Percentiles rank a stretch among this genome's conserved stretches.
Conservation (phyloP, 192 early-diverging fungal genomes). For the Entomortierella chlamydospora region DNA sequence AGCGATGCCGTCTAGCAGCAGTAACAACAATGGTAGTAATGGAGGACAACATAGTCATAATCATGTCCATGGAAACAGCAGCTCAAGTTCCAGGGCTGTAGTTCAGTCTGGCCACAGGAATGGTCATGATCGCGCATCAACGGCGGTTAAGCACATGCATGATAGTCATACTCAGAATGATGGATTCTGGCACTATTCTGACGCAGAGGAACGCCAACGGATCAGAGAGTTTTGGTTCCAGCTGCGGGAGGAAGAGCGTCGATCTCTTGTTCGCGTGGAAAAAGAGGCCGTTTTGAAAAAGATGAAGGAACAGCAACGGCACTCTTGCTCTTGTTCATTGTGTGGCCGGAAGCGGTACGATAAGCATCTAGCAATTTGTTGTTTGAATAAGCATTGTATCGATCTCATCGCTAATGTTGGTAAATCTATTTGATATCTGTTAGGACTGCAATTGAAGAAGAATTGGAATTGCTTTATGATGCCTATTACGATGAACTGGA, state of each 20-base stretch:
- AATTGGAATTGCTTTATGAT: slow-evolving; percentile 87
- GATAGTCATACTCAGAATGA: slow-evolving; percentile 59
- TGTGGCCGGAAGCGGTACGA: slow-evolving; percentile 84
- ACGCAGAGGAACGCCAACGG: slow-evolving; percentile 79
- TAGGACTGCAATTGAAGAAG: slow-evolving; percentile 86
- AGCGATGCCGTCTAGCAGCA: slow-evolving; percentile 8
- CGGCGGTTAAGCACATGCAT: slow-evolving; percentile 38
- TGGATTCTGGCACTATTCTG: slow-evolving; percentile 76
- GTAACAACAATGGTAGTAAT: slow-evolving; percentile 8
- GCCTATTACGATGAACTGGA: slow-evolving; percentile 92
- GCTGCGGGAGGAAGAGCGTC: slow-evolving; percentile 82
- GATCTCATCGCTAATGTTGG: not conserved
- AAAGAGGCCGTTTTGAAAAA: slow-evolving; percentile 89
- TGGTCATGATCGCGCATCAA: slow-evolving; percentile 35
- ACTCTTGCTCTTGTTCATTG: slow-evolving; percentile 85
- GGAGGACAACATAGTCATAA: slow-evolving; percentile 21
- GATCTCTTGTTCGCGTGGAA: slow-evolving; percentile 84
- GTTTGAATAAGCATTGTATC: not conserved
- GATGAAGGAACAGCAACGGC: slow-evolving; percentile 91
- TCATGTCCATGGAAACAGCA: slow-evolving; percentile 16
- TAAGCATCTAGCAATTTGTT: not conserved
- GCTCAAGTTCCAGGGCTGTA: slow-evolving; percentile 19
- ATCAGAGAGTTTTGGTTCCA: slow-evolving; percentile 90
- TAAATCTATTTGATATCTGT: not conserved
- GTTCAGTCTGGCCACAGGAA: slow-evolving; percentile 29